Evolutionary conservation across 306 rosid species (phyloP).

Genomic region (Casuarina equisetifolia): DNA sequence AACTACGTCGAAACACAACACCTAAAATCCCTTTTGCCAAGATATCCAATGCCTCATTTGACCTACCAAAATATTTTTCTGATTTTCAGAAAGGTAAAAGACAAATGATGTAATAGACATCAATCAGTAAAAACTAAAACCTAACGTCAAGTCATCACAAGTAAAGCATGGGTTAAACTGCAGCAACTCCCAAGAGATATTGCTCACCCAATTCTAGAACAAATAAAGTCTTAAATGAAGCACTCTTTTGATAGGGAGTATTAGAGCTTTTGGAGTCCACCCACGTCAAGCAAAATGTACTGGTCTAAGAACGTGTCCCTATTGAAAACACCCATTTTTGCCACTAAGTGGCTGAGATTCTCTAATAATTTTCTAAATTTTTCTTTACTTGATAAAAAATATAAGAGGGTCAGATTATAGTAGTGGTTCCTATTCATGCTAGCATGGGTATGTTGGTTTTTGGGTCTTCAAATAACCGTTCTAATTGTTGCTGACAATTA

Average conservation of each 20-base stretch:
- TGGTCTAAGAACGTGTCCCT: not conserved
- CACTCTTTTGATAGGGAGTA: not conserved
- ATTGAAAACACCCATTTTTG: not conserved
- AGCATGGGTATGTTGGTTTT: not conserved
- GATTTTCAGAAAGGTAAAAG: not conserved
- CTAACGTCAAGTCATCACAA: not conserved
- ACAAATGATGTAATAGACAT: not conserved
- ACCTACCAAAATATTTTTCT: not conserved
- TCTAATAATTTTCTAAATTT: not conserved
- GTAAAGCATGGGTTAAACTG: not conserved
- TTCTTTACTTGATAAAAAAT: not conserved
- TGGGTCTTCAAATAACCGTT: not conserved
- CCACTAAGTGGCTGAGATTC: not conserved
- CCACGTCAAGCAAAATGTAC: not conserved
- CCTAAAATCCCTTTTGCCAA: not conserved
- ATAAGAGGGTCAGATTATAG: not conserved
- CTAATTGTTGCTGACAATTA: not conserved
- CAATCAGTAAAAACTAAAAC: not conserved
- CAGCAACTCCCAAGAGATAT: not conserved
- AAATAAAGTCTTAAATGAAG: not conserved
- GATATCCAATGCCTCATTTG: not conserved
- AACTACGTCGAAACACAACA: slow-evolving; percentile 11
- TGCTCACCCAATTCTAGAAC: not conserved
- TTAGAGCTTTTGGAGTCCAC: not conserved
- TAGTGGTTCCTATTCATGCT: not conserved